These are phyloP conservation scores for Chrysoporthe cubensis DNA, from an alignment of 2,329 filamentous ascomycete species.

Conservation along the genomic window DNA sequence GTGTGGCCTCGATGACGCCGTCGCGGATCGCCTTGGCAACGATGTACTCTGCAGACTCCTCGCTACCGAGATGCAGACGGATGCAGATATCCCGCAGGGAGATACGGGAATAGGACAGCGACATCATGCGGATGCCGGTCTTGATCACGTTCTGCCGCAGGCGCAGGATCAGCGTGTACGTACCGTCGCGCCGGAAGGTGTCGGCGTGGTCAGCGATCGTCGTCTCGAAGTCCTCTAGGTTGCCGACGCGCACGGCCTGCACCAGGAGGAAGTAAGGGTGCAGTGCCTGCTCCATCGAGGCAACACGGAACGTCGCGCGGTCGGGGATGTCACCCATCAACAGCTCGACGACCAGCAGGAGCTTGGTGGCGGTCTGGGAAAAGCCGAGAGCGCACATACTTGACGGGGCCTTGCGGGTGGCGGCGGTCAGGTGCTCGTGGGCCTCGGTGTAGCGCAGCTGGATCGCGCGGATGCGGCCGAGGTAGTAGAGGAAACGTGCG, in stretches of 20 bases:
- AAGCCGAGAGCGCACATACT: conserved; percentile 90
- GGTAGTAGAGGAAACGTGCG: conserved; percentile 94
- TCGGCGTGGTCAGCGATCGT: conserved; percentile 80
- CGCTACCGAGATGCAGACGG: conserved; percentile 86
- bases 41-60: conserved; percentile 98
- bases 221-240: conserved; percentile 89
- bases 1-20: conserved; percentile 91
- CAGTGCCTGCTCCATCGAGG: conserved; percentile 82
- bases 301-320: conserved; percentile 88
- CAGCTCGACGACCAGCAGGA: conserved; percentile 94
- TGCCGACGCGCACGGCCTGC: conserved; percentile 93
- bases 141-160: conserved; percentile 99
- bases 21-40: conserved; percentile 98
- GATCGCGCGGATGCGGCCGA: conserved; percentile 93
- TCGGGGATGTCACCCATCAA: conserved; percentile 99
- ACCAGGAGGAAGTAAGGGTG: conserved; percentile 94
- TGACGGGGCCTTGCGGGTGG: conserved; percentile 92
- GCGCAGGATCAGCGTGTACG: conserved; percentile 92
- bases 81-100: conserved; percentile 97
- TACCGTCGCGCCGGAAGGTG: conserved; percentile 89
- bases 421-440: conserved; percentile 89
- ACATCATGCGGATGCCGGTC: conserved; percentile 99
- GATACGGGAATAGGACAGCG: conserved; percentile 94
- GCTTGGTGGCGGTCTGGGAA: conserved; percentile 93
- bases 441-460: conserved; percentile 97